Conservation (phyloP, 2,329 filamentous ascomycete species). For the Aspergillus sp. region DNA sequence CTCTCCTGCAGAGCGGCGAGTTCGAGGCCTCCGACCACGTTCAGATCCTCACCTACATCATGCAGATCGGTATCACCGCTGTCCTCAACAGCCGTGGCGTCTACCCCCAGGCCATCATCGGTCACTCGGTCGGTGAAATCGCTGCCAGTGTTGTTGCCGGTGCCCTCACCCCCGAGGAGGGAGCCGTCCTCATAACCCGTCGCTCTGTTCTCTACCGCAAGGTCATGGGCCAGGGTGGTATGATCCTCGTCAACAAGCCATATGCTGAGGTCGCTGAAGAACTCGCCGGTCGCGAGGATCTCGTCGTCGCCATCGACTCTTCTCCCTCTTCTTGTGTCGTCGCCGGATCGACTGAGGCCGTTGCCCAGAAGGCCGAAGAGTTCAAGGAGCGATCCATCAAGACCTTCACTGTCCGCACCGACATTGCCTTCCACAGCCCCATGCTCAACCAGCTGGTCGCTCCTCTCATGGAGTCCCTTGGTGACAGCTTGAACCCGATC, state of each 20-base stretch:
- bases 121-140: constrained; percentile 41
- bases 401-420: constrained; percentile 32
- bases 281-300: neutral
- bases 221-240: constrained; percentile 19
- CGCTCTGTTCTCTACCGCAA: constrained; percentile 27
- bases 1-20: constrained; percentile 1
- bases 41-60: constrained; percentile 20
- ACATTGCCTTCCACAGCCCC: constrained; percentile 40
- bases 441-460: constrained; percentile 27
- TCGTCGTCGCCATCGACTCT: constrained; percentile 7
- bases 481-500: constrained; percentile 19
- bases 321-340: constrained; percentile 8
- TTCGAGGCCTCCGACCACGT: constrained; percentile 5
- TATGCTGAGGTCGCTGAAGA: neutral
- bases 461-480: constrained; percentile 16
- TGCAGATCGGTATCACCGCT: constrained; percentile 28
- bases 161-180: constrained; percentile 23
- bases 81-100: constrained; percentile 27
- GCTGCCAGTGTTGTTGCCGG: constrained; percentile 31
- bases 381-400: constrained; percentile 18
- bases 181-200: constrained; percentile 29
- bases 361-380: constrained; percentile 1
- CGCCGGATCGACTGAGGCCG: constrained; percentile 11
- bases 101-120: constrained; percentile 33
- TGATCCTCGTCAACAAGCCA: constrained; percentile 3